phyloP scores from a whole-genome alignment of 2,329 filamentous ascomycete genomes.

The Sclerotinia sclerotiorum region DNA sequence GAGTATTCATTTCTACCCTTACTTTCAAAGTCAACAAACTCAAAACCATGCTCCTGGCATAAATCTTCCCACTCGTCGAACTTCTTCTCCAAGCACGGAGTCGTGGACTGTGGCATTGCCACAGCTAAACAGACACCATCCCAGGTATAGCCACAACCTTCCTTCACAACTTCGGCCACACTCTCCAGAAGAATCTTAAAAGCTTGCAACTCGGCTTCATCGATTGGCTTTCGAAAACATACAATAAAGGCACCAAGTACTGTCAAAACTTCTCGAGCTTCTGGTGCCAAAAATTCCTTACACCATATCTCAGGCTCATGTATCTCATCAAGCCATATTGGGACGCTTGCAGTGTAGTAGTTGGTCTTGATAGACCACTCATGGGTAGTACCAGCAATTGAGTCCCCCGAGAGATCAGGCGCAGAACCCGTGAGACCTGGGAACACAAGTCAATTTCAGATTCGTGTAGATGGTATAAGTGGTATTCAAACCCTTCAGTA shows the following conservation, averaged over 20 bases:
- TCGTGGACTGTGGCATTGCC: slow-evolving; percentile 46
- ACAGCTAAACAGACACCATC: slow-evolving; percentile 63
- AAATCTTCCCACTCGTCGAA: slow-evolving; percentile 61
- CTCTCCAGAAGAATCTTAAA: slow-evolving; percentile 49
- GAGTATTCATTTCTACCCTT: slow-evolving; percentile 57
- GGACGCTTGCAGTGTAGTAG: slow-evolving; percentile 61
- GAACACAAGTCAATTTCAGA: background rate
- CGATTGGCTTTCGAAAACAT: slow-evolving; percentile 49
- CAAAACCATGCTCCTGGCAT: slow-evolving; percentile 57
- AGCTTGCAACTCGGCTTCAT: slow-evolving; percentile 29
- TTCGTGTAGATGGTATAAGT: slow-evolving; percentile 3
- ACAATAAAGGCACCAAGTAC: slow-evolving; percentile 62
- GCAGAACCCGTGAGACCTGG: slow-evolving; percentile 54
- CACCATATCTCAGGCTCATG: slow-evolving; percentile 49
- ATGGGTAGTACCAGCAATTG: slow-evolving; percentile 59
- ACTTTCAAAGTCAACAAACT: slow-evolving; percentile 59
- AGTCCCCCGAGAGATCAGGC: slow-evolving; percentile 41
- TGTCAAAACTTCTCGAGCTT: slow-evolving; percentile 61
- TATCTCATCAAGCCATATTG: slow-evolving; percentile 67
- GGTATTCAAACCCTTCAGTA: slow-evolving; percentile 54
- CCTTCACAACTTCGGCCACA: slow-evolving; percentile 55
- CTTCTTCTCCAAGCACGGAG: slow-evolving; percentile 42
- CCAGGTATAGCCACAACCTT: slow-evolving; percentile 61
- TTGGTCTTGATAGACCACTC: slow-evolving; percentile 53
- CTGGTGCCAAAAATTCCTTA: slow-evolving; percentile 56